Evolutionary conservation across 192 early-diverging fungal genomes (phyloP), one percentile per base, ranked within the genome.

Genomic region (Phlyctochytrium arcticum): DNA sequence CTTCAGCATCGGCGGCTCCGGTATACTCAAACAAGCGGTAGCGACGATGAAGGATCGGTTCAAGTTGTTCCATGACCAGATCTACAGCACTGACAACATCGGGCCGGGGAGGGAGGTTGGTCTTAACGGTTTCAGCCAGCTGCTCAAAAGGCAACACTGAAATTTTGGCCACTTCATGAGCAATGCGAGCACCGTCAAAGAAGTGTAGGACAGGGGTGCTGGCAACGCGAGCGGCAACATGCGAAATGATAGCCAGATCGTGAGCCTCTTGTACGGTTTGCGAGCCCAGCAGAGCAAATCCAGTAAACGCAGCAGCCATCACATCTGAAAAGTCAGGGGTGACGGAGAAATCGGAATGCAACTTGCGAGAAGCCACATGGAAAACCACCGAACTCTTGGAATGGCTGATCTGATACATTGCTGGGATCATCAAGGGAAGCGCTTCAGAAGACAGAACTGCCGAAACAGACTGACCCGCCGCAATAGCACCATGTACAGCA

Each of bases 11-110:
- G 6, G 68, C 31, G 39, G 79, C 71, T 36, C 95, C 95, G 67
- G 72, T 62, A 78, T 96, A 98, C 73, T 92, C 92, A 76, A 95
- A 89, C 21, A 81, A 72, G 53, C 81, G 67, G 78, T 94, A 95
- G 4, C 73, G 62, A 53, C 80, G 78, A 19, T 88, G 88, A 23
- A 83, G 74, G 4, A 47, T 49, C 33, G 58, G 60, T 29, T 74
- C 78, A 72, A 77, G 72, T 34, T 42, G 49, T 29, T 23, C 46
- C 71, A 87, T 81, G 23, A 80, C 71, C 44, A 74, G 66, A 29
- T 87, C 78, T 24, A 85, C 54, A 1, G 72, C 69, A 6, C 69
- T 62, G 17, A 67, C 59, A 29, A 75, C 12, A 57, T 67, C 48
- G 17, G 35, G 29, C 57, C 35, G 19, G 10, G 48, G 54, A 9